Evolutionary conservation across 108 stramenopile species (phyloP).

Genomic region (Schizochytrium sp.): DNA sequence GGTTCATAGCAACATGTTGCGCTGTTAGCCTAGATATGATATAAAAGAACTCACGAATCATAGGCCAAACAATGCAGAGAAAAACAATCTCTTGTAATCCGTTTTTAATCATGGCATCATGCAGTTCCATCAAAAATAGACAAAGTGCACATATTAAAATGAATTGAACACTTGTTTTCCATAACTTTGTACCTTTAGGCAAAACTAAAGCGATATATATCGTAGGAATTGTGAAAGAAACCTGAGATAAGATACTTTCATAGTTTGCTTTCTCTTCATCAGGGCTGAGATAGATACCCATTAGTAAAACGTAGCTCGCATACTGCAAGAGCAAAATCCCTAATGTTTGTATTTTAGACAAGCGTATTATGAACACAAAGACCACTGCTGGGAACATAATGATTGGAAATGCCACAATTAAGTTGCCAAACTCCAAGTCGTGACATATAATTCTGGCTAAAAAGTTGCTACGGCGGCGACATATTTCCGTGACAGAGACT

Average conservation of each 20-base stretch:
- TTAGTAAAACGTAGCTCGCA: not conserved
- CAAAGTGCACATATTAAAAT: not conserved
- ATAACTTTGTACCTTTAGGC: not conserved
- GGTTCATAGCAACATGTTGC: not conserved
- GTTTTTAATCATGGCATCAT: not conserved
- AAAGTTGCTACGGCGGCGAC: not conserved
- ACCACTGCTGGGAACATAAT: not conserved
- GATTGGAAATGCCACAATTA: not conserved
- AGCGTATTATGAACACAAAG: not conserved
- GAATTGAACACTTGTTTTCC: not conserved
- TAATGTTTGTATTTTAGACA: not conserved
- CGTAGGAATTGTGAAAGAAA: not conserved
- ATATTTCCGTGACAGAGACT: not conserved
- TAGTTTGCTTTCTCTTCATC: not conserved
- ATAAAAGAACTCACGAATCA: conserved; percentile 10
- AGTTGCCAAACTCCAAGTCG: conserved; percentile 2
- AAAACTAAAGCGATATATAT: not conserved
- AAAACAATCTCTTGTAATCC: not conserved
- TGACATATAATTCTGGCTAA: not conserved
- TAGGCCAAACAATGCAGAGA: not conserved
- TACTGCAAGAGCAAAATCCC: not conserved
- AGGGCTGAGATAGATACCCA: not conserved
- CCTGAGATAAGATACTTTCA: not conserved
- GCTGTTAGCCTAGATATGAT: not conserved
- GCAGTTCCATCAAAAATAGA: not conserved